A percentile compares a stretch with the other conserved stretches of the same genome.
Conservation (phyloP, 2,329 filamentous ascomycete species). For the Coniella lustricola region DNA sequence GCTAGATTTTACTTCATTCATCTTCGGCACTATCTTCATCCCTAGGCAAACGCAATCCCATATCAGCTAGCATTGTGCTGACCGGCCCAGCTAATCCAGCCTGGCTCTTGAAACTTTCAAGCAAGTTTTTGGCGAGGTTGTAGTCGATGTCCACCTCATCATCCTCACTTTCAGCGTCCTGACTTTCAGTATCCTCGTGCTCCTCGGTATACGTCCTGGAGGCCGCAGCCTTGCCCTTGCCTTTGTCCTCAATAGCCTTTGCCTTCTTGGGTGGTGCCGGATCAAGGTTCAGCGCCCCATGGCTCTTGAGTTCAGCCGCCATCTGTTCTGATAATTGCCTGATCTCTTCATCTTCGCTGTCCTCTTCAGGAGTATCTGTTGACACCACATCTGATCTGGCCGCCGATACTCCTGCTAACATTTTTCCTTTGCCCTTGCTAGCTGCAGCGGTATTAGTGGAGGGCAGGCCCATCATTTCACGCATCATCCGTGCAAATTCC, state of each 20-base stretch:
- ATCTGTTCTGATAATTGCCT: conserved; percentile 59
- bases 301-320: conserved; percentile 63
- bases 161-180: conserved; percentile 42
- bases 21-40: conserved; percentile 45
- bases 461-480: conserved; percentile 75
- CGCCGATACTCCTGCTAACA: neutral
- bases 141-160: conserved; percentile 72
- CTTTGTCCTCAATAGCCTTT: conserved; percentile 24
- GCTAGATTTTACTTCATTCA: neutral
- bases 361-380: conserved; percentile 14
- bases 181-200: conserved; percentile 43
- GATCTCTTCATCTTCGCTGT: conserved; percentile 55
- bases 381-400: neutral
- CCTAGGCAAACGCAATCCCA: conserved; percentile 75
- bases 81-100: conserved; percentile 78
- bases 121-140: conserved; percentile 80
- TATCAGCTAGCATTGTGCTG: conserved; percentile 77
- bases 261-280: conserved; percentile 26
- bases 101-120: conserved; percentile 90
- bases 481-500: conserved; percentile 82
- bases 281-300: conserved; percentile 58
- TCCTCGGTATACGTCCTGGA: conserved; percentile 18
- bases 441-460: neutral
- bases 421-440: conserved; percentile 9
- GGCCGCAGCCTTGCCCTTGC: conserved; percentile 4